A percentile compares a stretch with the other conserved stretches of the same genome.
Conservation (phyloP, 2,329 filamentous ascomycete genomes). For the Neoarthrinium moseri region DNA sequence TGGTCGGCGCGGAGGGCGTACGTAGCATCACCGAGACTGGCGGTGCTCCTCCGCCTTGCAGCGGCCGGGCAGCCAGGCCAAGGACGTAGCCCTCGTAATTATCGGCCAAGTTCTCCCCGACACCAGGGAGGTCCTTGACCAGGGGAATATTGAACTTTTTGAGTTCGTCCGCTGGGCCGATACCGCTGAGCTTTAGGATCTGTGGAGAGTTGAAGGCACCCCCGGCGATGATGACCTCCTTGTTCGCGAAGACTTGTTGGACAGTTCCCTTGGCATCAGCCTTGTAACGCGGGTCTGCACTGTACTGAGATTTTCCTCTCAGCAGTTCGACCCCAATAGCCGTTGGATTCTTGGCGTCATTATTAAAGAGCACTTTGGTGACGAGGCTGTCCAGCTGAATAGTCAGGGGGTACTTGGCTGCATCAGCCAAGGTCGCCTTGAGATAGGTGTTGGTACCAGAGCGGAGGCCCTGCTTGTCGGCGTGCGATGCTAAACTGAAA, state of each 20-base stretch:
- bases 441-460: slow-evolving; percentile 48
- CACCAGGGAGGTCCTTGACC: slow-evolving; percentile 44
- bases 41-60: slow-evolving; percentile 22
- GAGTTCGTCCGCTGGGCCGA: slow-evolving; percentile 43
- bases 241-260: slow-evolving; percentile 23
- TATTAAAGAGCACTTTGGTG: slow-evolving; percentile 23
- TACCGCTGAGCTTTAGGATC: slow-evolving; percentile 49
- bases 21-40: slow-evolving; percentile 30
- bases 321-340: slow-evolving; percentile 26
- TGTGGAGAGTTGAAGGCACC: slow-evolving; percentile 51
- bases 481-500: slow-evolving; percentile 24
- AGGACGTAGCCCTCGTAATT: slow-evolving; percentile 34
- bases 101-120: slow-evolving; percentile 50
- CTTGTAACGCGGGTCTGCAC: slow-evolving; percentile 29
- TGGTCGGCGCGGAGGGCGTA: slow-evolving; percentile 23
- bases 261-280: slow-evolving; percentile 26
- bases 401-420: slow-evolving; percentile 44
- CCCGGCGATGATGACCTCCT: slow-evolving; percentile 48
- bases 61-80: slow-evolving; percentile 20
- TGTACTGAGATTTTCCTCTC: slow-evolving; percentile 30
- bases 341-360: slow-evolving; percentile 20
- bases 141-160: slow-evolving; percentile 41
- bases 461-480: slow-evolving; percentile 23
- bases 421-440: slow-evolving; percentile 40
- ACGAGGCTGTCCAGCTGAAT: slow-evolving; percentile 26